Percentiles rank a stretch among this genome's conserved stretches.
These are phyloP conservation scores for Coniella vitis DNA, from an alignment of 2,329 filamentous ascomycete species.

Conservation along the genomic window DNA sequence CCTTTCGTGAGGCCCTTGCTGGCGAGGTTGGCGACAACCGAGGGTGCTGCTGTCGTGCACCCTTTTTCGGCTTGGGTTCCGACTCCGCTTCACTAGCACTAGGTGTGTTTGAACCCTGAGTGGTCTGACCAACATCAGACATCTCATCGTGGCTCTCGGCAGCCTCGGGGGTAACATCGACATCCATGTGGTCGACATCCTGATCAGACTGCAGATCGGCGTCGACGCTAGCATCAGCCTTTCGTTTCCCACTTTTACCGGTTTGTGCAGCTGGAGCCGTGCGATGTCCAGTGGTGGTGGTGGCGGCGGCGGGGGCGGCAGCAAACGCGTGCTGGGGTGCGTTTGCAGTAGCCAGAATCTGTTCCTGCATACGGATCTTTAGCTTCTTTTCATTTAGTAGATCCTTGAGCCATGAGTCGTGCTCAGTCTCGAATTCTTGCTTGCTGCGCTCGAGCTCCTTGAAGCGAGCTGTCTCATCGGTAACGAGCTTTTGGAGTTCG, in stretches of 20 bases:
- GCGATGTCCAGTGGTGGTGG: not conserved
- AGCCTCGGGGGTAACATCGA: slow-evolving; percentile 2
- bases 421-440: slow-evolving; percentile 55
- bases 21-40: slow-evolving; percentile 1
- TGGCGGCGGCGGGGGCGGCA: not conserved
- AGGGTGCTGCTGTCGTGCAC: slow-evolving; percentile 2
- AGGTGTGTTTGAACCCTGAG: slow-evolving; percentile 9
- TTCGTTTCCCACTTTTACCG: slow-evolving; percentile 13
- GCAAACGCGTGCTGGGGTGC: slow-evolving; percentile 8
- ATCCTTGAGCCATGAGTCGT: slow-evolving; percentile 63
- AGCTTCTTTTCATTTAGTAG: slow-evolving; percentile 74
- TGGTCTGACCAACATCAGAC: slow-evolving; percentile 6
- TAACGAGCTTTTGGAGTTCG: slow-evolving; percentile 48
- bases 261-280: not conserved
- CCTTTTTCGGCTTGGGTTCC: not conserved
- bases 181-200: slow-evolving; percentile 7
- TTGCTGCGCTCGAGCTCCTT: slow-evolving; percentile 62
- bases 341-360: slow-evolving; percentile 45
- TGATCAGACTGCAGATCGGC: not conserved
- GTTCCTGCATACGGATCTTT: slow-evolving; percentile 69
- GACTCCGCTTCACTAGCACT: slow-evolving; percentile 9
- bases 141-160: slow-evolving; percentile 2
- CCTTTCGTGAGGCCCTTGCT: not conserved
- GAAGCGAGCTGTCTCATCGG: slow-evolving; percentile 54
- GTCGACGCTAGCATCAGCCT: slow-evolving; percentile 7